These are phyloP conservation scores for Eutrema japonicum DNA, from an alignment of 345 rosid species.

Conservation along the genomic window DNA sequence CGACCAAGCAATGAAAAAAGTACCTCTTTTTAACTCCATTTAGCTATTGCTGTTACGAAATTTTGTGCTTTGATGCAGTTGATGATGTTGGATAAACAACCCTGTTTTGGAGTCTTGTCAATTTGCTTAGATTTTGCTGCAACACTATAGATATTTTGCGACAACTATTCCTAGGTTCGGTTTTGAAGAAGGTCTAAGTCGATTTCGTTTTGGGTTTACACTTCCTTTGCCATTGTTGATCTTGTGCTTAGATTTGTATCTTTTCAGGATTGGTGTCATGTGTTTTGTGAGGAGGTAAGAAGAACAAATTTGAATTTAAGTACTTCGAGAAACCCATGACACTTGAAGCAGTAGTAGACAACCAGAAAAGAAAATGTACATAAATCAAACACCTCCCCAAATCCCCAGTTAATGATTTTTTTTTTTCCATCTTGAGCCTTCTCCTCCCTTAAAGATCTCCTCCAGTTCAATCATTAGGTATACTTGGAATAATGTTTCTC, in stretches of 20 bases:
- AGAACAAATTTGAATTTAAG: constrained; percentile 17
- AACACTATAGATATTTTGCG: background rate
- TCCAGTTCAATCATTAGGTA: constrained; percentile 25
- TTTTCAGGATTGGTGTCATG: background rate
- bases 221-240: constrained; percentile 7
- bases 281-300: constrained; percentile 22
- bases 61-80: constrained; percentile 13
- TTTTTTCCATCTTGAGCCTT: constrained; percentile 25
- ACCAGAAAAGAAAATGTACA: constrained; percentile 37
- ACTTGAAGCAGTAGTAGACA: constrained; percentile 36
- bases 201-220: background rate
- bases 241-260: constrained; percentile 24
- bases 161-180: background rate
- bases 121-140: constrained; percentile 2
- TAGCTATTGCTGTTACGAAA: constrained; percentile 7
- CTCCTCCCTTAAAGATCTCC: constrained; percentile 37
- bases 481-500: constrained; percentile 6
- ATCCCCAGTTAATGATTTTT: background rate
- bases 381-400: constrained; percentile 39
- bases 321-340: constrained; percentile 42
- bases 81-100: background rate
- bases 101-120: background rate
- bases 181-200: too few species aligned
- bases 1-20: constrained; percentile 31
- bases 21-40: background rate